phyloP scores from a whole-genome alignment of 2,329 filamentous ascomycete genomes.

The Elsinoe australis region DNA sequence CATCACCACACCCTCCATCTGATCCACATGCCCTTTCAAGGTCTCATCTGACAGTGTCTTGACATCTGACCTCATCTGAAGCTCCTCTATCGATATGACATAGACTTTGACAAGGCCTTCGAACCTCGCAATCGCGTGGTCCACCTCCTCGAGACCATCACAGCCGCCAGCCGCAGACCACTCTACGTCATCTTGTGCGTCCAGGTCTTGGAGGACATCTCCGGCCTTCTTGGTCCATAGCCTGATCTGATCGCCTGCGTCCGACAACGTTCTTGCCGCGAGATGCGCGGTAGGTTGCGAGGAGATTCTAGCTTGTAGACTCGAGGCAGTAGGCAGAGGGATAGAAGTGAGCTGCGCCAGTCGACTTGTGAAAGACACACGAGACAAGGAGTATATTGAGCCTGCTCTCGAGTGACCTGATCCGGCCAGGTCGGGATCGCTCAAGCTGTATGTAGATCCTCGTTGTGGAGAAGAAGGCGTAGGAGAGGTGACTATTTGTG shows the following conservation, averaged over 20 bases:
- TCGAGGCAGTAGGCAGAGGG: slow-evolving; percentile 75
- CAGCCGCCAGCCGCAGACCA: slow-evolving; percentile 87
- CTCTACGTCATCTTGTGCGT: slow-evolving; percentile 94
- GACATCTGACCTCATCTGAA: slow-evolving; percentile 75
- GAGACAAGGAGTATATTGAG: slow-evolving; percentile 88
- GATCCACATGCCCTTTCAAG: slow-evolving; percentile 65
- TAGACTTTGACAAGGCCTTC: slow-evolving; percentile 88
- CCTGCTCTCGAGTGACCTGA: slow-evolving; percentile 51
- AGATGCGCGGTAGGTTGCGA: slow-evolving; percentile 76
- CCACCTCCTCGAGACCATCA: slow-evolving; percentile 64
- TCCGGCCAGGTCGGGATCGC: slow-evolving; percentile 2
- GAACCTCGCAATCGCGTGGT: slow-evolving; percentile 69
- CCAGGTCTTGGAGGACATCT: slow-evolving; percentile 78
- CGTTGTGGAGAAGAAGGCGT: slow-evolving; percentile 5
- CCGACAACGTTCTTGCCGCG: slow-evolving; percentile 75
- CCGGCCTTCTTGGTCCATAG: slow-evolving; percentile 90
- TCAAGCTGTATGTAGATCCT: slow-evolving; percentile 4
- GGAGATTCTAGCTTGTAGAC: slow-evolving; percentile 73
- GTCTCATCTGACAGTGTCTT: slow-evolving; percentile 60
- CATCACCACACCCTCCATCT: slow-evolving; percentile 80
- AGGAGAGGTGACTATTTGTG: not conserved
- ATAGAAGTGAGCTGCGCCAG: slow-evolving; percentile 86
- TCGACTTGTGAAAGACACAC: slow-evolving; percentile 87
- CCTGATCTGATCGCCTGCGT: slow-evolving; percentile 84
- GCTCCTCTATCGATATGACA: slow-evolving; percentile 83